Base-by-base conservation (phyloP, 2,329 filamentous ascomycete genomes). In the Colletotrichum eleusines region DNA sequence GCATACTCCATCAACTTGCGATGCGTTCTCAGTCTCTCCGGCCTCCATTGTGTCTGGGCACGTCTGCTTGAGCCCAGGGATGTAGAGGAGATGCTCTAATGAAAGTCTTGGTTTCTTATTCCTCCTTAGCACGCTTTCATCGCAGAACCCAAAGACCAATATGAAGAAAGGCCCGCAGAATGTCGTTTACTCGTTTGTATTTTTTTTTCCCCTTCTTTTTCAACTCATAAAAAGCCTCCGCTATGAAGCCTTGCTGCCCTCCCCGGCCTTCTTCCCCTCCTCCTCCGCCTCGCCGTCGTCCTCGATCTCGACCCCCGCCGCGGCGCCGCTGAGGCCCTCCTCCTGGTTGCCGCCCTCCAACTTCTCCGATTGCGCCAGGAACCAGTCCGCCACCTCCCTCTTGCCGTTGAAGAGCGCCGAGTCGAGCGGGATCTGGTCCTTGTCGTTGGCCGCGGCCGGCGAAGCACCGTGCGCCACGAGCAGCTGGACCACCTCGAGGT, bases 371-470 rank as follows among this genome's bases (percentile, higher is more conserved):
- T 84, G 81, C n/a, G 82, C 79, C 54, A 90, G 73, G 76, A 90
- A 90, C 78, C 87, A 89, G 68, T 90, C 86, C 4, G 90, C 89
- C 12, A 92, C 89, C 8, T 89, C 86, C 63, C 84, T 84, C 84
- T 93, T 90, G 75, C 91, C 89, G 73, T 90, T 89, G 74, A 92
- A 86, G 78, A 92, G 89, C 20, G 92, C 92, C 74, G 94, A 84
- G 76, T 94, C 93, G 2, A 94, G 84, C 3, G 92, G 90, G 75
- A 95, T 92, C 76, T 97, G 93, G 35, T 97, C 94, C 58, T 92
- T 92, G 77, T 91, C 89, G 78, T 98, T 98, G 77, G 91, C 91
- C 40, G 94, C 83, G 14, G 90, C 90, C 5, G 94, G 90, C 69
- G 94, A 91, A 1, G 94, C 94, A 2, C 94, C 94, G 3, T 89